phyloP scores from a whole-genome alignment of 2,329 filamentous ascomycete genomes.

The Aspergillus sp. region DNA sequence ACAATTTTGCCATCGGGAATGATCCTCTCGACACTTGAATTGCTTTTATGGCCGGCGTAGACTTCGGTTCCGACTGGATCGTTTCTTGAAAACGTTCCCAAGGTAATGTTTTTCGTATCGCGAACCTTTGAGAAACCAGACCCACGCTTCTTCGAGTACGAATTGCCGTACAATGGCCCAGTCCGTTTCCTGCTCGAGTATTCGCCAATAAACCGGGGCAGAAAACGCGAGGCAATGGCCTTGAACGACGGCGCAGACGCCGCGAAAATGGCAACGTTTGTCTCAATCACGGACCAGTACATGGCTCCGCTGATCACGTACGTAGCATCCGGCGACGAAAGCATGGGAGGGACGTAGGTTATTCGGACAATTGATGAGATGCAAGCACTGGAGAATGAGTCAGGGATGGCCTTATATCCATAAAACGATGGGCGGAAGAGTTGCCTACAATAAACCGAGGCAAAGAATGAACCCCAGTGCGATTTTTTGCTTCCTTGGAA shows the following conservation, averaged over 20 bases:
- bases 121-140: constrained; percentile 20
- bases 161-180: constrained; percentile 14
- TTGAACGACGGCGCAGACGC: constrained; percentile 36
- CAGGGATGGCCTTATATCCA: background rate
- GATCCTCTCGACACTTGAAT: constrained; percentile 21
- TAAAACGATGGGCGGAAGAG: background rate
- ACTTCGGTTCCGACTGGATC: constrained; percentile 16
- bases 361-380: constrained; percentile 40
- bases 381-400: constrained; percentile 28
- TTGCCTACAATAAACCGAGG: constrained; percentile 39
- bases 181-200: constrained; percentile 19
- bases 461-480: constrained; percentile 42
- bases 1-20: constrained; percentile 23
- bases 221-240: constrained; percentile 31
- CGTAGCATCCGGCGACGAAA: constrained; percentile 26
- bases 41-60: constrained; percentile 7
- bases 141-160: constrained; percentile 10
- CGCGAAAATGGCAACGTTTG: constrained; percentile 35
- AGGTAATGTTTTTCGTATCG: constrained; percentile 11
- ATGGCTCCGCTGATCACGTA: constrained; percentile 34
- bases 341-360: constrained; percentile 37
- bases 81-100: constrained; percentile 9
- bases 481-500: constrained; percentile 40
- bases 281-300: constrained; percentile 38
- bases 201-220: constrained; percentile 33